A percentile compares a stretch with the other conserved stretches of the same genome.
These are phyloP conservation scores for Scheffersomyces quercinus DNA, from an alignment of 1,139 yeast genomes.

Conservation along the genomic window DNA sequence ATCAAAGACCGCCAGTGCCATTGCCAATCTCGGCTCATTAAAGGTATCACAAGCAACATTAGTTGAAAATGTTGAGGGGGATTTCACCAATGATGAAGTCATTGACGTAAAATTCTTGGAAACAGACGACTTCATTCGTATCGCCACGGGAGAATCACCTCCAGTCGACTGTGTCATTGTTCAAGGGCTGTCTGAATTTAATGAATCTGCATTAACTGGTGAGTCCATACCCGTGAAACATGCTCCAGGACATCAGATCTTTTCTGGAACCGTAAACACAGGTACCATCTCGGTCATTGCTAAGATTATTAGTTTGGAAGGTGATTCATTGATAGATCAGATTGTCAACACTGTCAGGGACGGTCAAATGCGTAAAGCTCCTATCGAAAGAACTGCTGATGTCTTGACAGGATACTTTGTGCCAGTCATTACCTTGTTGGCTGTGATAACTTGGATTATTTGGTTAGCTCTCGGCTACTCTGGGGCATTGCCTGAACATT, in stretches of 20 bases:
- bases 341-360: constrained; percentile 71
- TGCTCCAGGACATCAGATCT: constrained; percentile 59
- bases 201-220: constrained; percentile 79
- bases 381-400: constrained; percentile 73
- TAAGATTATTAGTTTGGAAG: constrained; percentile 59
- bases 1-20: constrained; percentile 65
- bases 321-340: constrained; percentile 67
- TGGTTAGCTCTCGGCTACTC: constrained; percentile 64
- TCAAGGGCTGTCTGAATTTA: constrained; percentile 61
- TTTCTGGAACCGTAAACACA: constrained; percentile 69
- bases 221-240: constrained; percentile 58
- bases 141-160: constrained; percentile 70
- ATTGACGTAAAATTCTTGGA: constrained; percentile 58
- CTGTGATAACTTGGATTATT: constrained; percentile 64
- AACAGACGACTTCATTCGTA: constrained; percentile 58
- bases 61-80: constrained; percentile 30
- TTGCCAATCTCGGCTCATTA: constrained; percentile 51
- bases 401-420: constrained; percentile 71
- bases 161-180: constrained; percentile 68
- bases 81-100: constrained; percentile 31
- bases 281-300: constrained; percentile 59
- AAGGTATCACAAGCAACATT: constrained; percentile 54
- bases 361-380: constrained; percentile 74
- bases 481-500: constrained; percentile 53
- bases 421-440: constrained; percentile 62